Evolutionary conservation across 768 basidiomycete genomes (phyloP).

Genomic region (Harrya chromipes): DNA sequence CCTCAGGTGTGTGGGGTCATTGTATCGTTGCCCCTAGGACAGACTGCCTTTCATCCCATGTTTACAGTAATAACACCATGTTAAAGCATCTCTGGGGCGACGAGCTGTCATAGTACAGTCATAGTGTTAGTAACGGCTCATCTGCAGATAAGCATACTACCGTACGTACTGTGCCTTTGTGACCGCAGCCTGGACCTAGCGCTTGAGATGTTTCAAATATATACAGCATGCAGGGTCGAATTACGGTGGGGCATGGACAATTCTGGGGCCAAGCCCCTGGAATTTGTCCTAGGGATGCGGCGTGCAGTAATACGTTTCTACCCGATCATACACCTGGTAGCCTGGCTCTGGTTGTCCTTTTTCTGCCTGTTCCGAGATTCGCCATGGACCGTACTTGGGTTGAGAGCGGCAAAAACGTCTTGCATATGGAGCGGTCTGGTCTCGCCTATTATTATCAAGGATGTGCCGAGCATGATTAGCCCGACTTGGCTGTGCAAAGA

Average conservation of each 20-base stretch:
- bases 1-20: constrained; percentile 8
- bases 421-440: neutral
- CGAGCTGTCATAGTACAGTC: no score
- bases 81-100: no score
- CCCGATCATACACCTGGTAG: no score
- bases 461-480: constrained; percentile 1
- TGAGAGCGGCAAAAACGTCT: neutral
- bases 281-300: constrained; percentile 1
- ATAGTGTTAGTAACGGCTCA: no score
- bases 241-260: constrained; percentile 1
- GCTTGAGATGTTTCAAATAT: constrained; percentile 1
- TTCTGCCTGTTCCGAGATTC: constrained; percentile 10
- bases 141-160: constrained; percentile 6
- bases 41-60: constrained; percentile 11
- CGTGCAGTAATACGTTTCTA: no score
- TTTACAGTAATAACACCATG: constrained; percentile 8
- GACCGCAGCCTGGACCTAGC: neutral
- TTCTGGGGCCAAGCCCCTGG: constrained; percentile 3
- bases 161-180: neutral
- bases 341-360: no score
- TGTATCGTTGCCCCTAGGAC: neutral
- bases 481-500: constrained; percentile 10
- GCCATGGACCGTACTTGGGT: constrained; percentile 10
- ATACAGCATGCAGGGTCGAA: constrained; percentile 6
- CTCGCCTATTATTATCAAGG: constrained; percentile 10